Evolutionary conservation across 176 grass and related monocot species (phyloP).

Genomic region (Puya raimondii): DNA sequence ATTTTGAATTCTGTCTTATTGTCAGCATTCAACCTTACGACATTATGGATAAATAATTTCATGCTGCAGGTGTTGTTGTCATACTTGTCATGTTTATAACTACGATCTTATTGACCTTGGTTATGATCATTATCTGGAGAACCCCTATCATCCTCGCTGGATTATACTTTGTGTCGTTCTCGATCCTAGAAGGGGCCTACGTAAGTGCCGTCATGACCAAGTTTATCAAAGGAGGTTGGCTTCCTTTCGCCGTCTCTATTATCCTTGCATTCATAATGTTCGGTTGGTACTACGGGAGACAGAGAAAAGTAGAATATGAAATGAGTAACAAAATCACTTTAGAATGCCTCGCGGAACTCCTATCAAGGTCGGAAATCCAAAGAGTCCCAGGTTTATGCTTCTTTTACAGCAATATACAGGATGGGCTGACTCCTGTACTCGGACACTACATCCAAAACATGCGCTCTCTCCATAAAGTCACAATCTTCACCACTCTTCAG

Average conservation of each 20-base stretch:
- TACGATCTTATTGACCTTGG: slow-evolving; percentile 27
- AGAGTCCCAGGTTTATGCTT: slow-evolving; percentile 33
- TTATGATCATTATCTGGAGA: slow-evolving; percentile 52
- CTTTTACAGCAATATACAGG: slow-evolving; percentile 37
- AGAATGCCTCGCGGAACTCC: slow-evolving; percentile 15
- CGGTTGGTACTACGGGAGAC: slow-evolving; percentile 48
- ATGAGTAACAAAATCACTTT: slow-evolving; percentile 6
- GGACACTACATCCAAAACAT: slow-evolving; percentile 36
- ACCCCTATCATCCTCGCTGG: background rate
- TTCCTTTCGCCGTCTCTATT: slow-evolving; percentile 47
- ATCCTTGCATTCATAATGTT: slow-evolving; percentile 38
- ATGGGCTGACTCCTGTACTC: slow-evolving; percentile 44
- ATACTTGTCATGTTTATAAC: slow-evolving; percentile 66
- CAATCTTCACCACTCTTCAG: slow-evolving; percentile 39
- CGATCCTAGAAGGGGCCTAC: slow-evolving; percentile 31
- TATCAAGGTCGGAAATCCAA: background rate
- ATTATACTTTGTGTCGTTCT: slow-evolving; percentile 15
- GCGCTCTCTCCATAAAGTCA: slow-evolving; percentile 29
- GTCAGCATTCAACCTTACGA: too few relatives aligned
- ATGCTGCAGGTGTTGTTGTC: slow-evolving; percentile 30
- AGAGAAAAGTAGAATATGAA: slow-evolving; percentile 41
- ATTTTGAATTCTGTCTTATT: too few relatives aligned
- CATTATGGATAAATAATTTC: too few relatives aligned
- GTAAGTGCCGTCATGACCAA: slow-evolving; percentile 48
- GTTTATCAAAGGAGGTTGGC: slow-evolving; percentile 42